These are phyloP conservation scores for Solanum hybrid DNA, from an alignment of 305 asterid genomes.

Conservation along the genomic window DNA sequence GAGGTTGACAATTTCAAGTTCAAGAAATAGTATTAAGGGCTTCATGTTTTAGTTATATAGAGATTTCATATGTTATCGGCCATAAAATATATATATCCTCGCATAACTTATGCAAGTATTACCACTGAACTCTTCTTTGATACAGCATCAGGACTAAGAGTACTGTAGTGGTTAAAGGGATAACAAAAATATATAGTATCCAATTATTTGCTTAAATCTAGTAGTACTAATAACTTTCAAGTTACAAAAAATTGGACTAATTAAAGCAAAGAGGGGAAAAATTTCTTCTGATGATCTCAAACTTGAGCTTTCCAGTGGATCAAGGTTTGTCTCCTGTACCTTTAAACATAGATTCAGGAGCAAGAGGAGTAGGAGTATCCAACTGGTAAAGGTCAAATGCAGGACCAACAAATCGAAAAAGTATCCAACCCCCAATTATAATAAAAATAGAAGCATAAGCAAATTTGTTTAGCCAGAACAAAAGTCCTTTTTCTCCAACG, in stretches of 20 bases:
- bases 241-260: background rate
- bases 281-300: background rate
- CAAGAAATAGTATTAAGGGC: background rate
- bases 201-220: background rate
- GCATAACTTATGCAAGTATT: background rate
- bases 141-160: background rate
- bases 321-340: slow-evolving; percentile 15
- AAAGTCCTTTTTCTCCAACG: slow-evolving; percentile 61
- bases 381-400: slow-evolving; percentile 72
- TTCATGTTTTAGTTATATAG: background rate
- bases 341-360: slow-evolving; percentile 58
- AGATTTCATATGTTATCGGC: background rate
- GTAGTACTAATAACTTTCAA: background rate
- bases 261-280: background rate
- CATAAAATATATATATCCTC: background rate
- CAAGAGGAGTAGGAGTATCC: slow-evolving; percentile 59
- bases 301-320: background rate
- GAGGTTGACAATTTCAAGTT: background rate
- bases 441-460: slow-evolving; percentile 84
- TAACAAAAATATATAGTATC: background rate
- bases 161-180: background rate
- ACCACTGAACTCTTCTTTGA: background rate
- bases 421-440: slow-evolving; percentile 77
- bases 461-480: slow-evolving; percentile 90
- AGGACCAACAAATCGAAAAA: slow-evolving; percentile 78